phyloP scores from a whole-genome alignment of 495 filamentous ascomycete species.

The Aspergillus carlsbadensis region DNA sequence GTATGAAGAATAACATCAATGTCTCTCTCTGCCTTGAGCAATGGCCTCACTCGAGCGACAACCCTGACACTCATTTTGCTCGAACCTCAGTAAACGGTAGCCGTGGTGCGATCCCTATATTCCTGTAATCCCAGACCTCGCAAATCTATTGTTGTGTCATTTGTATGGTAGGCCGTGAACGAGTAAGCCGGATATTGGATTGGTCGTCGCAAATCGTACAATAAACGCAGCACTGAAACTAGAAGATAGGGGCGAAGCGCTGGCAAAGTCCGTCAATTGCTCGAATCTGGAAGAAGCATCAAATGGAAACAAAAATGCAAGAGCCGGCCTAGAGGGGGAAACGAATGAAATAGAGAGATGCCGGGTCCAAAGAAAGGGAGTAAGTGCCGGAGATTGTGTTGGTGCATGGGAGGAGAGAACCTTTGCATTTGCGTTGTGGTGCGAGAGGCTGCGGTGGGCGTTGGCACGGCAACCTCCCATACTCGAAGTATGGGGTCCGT shows the following conservation, averaged over 20 bases:
- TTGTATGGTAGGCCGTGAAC: neutral
- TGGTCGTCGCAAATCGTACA: neutral
- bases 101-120: neutral
- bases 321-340: neutral
- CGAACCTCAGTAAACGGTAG: neutral
- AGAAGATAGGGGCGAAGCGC: neutral
- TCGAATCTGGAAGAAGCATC: neutral
- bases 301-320: neutral
- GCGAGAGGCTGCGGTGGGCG: neutral
- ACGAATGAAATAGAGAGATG: neutral
- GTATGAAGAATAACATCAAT: slow-evolving; percentile 80
- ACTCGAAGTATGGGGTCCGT: neutral
- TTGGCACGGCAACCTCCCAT: slow-evolving; percentile 7
- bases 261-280: neutral
- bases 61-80: slow-evolving; percentile 66
- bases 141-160: neutral
- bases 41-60: slow-evolving; percentile 84
- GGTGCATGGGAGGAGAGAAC: neutral
- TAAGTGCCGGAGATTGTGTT: neutral
- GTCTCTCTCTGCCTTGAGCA: slow-evolving; percentile 77
- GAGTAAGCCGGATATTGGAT: neutral
- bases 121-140: neutral
- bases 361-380: neutral
- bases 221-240: neutral
- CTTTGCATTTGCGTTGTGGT: neutral